phyloP scores from a whole-genome alignment of 345 rosid species.

The Salix suchowensis region DNA sequence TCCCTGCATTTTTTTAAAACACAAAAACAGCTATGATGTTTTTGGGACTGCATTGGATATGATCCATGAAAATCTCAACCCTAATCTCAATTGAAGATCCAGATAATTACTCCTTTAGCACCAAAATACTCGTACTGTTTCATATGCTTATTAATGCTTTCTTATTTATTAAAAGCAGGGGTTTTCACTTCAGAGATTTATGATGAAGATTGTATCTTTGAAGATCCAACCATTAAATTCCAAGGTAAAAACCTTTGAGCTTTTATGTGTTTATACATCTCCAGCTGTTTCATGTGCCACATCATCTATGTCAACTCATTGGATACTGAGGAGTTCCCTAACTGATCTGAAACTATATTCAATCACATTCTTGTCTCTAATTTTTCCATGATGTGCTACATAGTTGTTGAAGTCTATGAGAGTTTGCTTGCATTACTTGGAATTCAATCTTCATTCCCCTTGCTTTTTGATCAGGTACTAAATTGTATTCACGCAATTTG shows the following conservation, averaged over 20 bases:
- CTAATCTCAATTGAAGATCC: no score
- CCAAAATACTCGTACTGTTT: background rate
- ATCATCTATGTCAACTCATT: background rate
- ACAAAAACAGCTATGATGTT: no score
- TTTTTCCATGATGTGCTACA: background rate
- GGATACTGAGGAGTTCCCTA: no score
- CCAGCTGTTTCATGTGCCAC: background rate
- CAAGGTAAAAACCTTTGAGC: constrained; percentile 40
- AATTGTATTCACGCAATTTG: constrained; percentile 75
- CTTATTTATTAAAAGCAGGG: constrained; percentile 35
- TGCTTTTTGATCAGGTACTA: constrained; percentile 43
- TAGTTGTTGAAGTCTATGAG: background rate
- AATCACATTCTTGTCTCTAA: no score
- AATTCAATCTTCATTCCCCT: background rate
- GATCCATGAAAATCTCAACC: background rate
- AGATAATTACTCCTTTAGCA: no score
- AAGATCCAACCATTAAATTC: constrained; percentile 86
- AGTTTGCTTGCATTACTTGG: background rate
- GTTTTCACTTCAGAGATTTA: constrained; percentile 58
- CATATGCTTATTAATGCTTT: background rate
- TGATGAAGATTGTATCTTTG: constrained; percentile 71
- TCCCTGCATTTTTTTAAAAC: no score
- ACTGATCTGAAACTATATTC: no score
- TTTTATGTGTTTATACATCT: background rate
- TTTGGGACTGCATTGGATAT: background rate